phyloP scores from a whole-genome alignment of 1,284 basidiomycete genomes.

The Neolentinus lepideus region DNA sequence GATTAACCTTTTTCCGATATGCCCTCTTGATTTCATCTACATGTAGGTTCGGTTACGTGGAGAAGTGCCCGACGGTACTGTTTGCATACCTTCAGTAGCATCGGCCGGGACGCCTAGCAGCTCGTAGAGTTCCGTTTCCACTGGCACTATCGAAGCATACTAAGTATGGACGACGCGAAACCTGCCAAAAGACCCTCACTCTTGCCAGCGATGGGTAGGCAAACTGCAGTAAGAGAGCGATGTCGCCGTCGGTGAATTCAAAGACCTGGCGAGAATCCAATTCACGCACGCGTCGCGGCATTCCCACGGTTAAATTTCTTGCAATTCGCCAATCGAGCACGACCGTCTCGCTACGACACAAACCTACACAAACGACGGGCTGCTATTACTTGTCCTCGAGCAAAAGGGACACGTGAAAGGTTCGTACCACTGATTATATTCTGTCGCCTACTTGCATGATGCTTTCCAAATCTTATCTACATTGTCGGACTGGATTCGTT shows the following conservation, averaged over 20 bases:
- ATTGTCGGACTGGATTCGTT: conserved; percentile 62
- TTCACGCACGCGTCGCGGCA: background rate
- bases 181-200: conserved; percentile 16
- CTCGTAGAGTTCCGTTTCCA: conserved; percentile 76
- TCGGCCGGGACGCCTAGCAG: conserved; percentile 63
- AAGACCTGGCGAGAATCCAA: background rate
- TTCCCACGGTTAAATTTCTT: conserved; percentile 1
- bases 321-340: background rate
- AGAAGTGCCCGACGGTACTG: background rate
- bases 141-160: conserved; percentile 42
- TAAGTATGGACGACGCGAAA: conserved; percentile 8
- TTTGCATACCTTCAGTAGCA: conserved; percentile 59
- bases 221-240: conserved; percentile 3
- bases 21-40: conserved; percentile 87
- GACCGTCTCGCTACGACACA: background rate
- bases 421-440: background rate
- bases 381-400: background rate
- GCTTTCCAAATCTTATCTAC: conserved; percentile 66
- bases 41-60: conserved; percentile 1
- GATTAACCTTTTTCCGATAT: conserved; percentile 77
- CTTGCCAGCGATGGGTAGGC: conserved; percentile 10
- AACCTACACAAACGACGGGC: background rate
- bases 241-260: background rate
- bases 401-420: background rate
- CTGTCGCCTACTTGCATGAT: conserved; percentile 32